Base-by-base conservation (phyloP, 2,329 filamentous ascomycete species). In the Raffaelea arxii region DNA sequence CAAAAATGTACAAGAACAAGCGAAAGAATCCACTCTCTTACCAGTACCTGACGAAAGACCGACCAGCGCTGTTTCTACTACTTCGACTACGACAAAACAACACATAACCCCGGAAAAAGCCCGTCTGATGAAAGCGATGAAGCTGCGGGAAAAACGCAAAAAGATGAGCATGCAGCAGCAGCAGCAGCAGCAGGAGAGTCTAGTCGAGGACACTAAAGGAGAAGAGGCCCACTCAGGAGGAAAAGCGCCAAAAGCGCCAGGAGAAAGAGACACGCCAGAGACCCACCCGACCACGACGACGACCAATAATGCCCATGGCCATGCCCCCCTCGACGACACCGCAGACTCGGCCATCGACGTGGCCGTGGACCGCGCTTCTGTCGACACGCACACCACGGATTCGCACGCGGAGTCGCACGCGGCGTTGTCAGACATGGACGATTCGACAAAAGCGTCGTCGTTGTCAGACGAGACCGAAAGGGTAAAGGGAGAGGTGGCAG, bases 121-220 rank as follows among this genome's bases (percentile, higher is more conserved):
- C 50, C 77, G 92, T 46, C 70, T 98, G 52, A 90, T 95, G 86
- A 96, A 94, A 67, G 92, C 92, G 7, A 75, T 96, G 67, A 86
- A 96, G 63, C 65, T 96, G 55, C 78, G 91, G 44, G 92, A 94
- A 64, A 88, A 85, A 65, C 89, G 88, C 62, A 80, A 68, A 60
- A 68, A 66, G 64, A 62, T 62, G 58, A 62, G 54, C 48, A 52
- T 58, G 38, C 59, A 60, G 35, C 52, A 59, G n/a, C 35, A 58
- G 14, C 46, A 36, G 6, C 32, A n/a, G 7, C 32, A n/a, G 7
- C 32, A 6, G 16, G 14, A 36, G 5, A 36, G 32, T 36, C 7
- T 18, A 16, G 16, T 18, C 32, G 32, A 36, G 19, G 32, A 22
- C 18, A 24, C 25, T 24, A 24, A 41, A 16, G 4, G 22, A 41